Evolutionary conservation across 2,329 filamentous ascomycete genomes (phyloP).

Genomic region (Fusarium pininemorale): DNA sequence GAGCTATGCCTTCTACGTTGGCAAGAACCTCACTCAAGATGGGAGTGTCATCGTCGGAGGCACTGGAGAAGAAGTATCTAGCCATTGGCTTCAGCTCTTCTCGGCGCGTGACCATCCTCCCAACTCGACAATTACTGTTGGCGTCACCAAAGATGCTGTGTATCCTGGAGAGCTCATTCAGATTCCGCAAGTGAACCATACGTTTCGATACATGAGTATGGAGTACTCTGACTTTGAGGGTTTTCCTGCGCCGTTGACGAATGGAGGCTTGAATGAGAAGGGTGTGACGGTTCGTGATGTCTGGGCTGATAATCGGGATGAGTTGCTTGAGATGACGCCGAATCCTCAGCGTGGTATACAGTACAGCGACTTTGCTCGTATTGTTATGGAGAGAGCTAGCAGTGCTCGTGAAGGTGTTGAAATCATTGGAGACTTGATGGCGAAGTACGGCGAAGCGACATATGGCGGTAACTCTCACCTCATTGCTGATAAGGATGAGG

Average conservation of each 20-base stretch:
- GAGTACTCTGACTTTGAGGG: slow-evolving; percentile 40
- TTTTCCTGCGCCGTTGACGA: slow-evolving; percentile 33
- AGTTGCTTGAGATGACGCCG: slow-evolving; percentile 36
- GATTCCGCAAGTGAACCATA: slow-evolving; percentile 37
- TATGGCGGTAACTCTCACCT: slow-evolving; percentile 39
- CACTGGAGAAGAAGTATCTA: slow-evolving; percentile 58
- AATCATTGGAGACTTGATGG: slow-evolving; percentile 31
- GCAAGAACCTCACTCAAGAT: slow-evolving; percentile 54
- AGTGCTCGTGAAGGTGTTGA: slow-evolving; percentile 33
- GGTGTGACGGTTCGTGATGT: slow-evolving; percentile 37
- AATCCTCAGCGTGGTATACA: slow-evolving; percentile 34
- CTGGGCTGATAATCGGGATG: slow-evolving; percentile 38
- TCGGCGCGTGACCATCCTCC: slow-evolving; percentile 51
- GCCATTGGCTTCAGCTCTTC: slow-evolving; percentile 58
- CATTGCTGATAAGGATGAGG: slow-evolving; percentile 37
- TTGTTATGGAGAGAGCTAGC: slow-evolving; percentile 36
- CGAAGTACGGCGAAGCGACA: slow-evolving; percentile 32
- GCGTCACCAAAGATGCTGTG: slow-evolving; percentile 31
- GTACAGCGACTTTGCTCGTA: slow-evolving; percentile 38
- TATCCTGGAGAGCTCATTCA: slow-evolving; percentile 36
- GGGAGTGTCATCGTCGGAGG: slow-evolving; percentile 56
- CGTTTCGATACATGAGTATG: slow-evolving; percentile 38
- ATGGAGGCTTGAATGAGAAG: slow-evolving; percentile 37
- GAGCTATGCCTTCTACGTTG: slow-evolving; percentile 59
- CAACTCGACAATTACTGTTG: slow-evolving; percentile 51